Evolutionary conservation across 495 filamentous ascomycete genomes (phyloP), one percentile per base, ranked within the genome.

Genomic region (Neurospora sp.): DNA sequence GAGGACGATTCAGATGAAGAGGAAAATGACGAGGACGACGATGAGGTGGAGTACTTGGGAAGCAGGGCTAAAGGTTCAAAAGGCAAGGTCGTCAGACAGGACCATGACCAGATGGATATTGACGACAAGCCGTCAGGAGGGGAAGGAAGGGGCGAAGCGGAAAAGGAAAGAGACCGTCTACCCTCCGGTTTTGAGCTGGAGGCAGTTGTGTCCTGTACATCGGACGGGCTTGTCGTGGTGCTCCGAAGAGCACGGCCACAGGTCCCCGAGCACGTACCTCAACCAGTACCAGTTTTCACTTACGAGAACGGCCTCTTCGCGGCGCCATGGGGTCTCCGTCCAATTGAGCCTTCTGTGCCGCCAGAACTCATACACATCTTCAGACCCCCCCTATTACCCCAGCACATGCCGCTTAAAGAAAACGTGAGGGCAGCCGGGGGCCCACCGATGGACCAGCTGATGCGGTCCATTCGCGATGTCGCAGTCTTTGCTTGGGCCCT

Each of bases 161-260:
- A 38, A 35, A 35, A 35, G 22, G 47, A 68, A 53, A 39, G 45
- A 73, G n/a, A 40, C 45, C 53, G 41, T 8, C 68, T 16, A 38
- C 68, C 37, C 39, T 18, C 73, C 53, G 31, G 27, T 65, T 83
- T 91, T 70, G 93, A 96, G 76, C 82, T 97, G 44, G 93, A 97
- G 81, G 93, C 93, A 14, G 93, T 97, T 22, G 90, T 96, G 44
- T 96, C 93, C 7, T 97, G 93, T 79, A 94, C 93, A 3, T 96
- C 94, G 1, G 94, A 96, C 79, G 93, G 93, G 12, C 83, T 97
- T 14, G 93, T 96, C 9, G 93, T 96, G 20, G 90, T 95, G 39
- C 84, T 97, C 12, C 91, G 93, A 47, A 89, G 87, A 69, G 93
- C 93, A 38, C 85, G 91, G 37, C 90, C 93, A 20, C 84, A 89